Evolutionary conservation across 495 filamentous ascomycete species (phyloP), one percentile per base, ranked within the genome.

Genomic region (Penicillium cataractarum): DNA sequence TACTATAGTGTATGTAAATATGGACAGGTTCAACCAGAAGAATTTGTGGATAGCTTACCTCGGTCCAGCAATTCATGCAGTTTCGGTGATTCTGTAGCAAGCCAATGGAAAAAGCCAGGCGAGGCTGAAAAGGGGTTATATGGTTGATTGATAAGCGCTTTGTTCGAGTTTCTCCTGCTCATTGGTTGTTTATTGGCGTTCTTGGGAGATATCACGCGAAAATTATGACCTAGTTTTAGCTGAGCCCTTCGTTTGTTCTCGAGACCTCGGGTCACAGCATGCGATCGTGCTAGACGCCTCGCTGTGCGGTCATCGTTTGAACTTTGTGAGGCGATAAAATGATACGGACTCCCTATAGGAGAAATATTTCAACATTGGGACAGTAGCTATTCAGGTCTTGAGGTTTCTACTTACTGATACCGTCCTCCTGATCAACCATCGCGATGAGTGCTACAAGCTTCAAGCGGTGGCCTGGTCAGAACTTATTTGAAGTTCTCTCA

Each of bases 231-330:
- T 42, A 60, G 61, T 15, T 71, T 55, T 64, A 70, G 72, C 62
- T 71, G 65, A 33, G 58, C 61, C 57, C 61, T 70, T 62, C 75
- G 69, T 63, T 75, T 75, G n/a, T 69, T 76, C 48, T 65, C 67
- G 8, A 78, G 60, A 8, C 63, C 75, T 15, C 58, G 67, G 51
- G 51, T 62, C 42, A 78, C 65, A 53, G 72, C 75, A 67, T 78
- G 74, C 5, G 75, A 78, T 40, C 72, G 71, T 7, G 71, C 74
- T 40, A 62, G 56, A 33, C 72, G 71, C 39, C 62, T 67, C 55
- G 55, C 55, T 42, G 13, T 56, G 37, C 31, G 57, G 6, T 71
- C 65, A 4, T 71, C 65, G 56, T 71, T 63, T 57, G 69, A 63
- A 50, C n/a, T 59, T 53, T 69, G 64, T 35, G 69, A 63, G 6